phyloP scores from a whole-genome alignment of 345 rosid species.

The Melaleuca quinquenervia region DNA sequence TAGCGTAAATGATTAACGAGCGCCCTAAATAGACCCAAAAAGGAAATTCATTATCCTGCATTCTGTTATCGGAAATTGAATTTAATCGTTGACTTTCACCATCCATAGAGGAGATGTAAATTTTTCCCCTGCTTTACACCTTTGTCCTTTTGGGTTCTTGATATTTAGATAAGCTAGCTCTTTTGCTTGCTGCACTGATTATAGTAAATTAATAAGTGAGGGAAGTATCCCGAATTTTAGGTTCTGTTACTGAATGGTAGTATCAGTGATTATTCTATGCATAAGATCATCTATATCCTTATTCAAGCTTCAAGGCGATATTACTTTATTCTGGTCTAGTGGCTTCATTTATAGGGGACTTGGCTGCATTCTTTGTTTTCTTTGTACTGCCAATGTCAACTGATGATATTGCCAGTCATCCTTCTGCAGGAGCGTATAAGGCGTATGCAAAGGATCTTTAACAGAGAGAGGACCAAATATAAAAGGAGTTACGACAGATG shows the following conservation, averaged over 20 bases:
- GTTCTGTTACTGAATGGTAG: not conserved
- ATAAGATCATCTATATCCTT: not conserved
- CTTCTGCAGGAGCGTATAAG: slow-evolving; percentile 75
- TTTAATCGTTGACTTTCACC: not conserved
- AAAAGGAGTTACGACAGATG: slow-evolving; percentile 65
- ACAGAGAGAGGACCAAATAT: slow-evolving; percentile 76
- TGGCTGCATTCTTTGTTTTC: not conserved
- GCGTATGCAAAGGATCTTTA: slow-evolving; percentile 95
- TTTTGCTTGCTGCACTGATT: not conserved
- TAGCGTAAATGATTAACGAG: not conserved
- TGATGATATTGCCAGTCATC: not conserved
- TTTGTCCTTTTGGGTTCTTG: not conserved
- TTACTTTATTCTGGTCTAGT: not conserved
- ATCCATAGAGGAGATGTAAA: not conserved
- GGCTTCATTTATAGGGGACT: not conserved
- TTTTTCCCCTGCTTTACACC: not conserved
- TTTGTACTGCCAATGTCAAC: not conserved
- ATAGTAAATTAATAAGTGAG: not conserved
- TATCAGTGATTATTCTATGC: not conserved
- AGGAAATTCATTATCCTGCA: not conserved
- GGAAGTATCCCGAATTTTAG: not conserved
- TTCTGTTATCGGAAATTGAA: not conserved
- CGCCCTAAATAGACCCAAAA: not conserved
- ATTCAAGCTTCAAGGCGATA: not conserved
- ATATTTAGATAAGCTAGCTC: not conserved